A percentile compares a stretch with the other conserved stretches of the same genome.
These are phyloP conservation scores for Sistotremastrum niveocremeum DNA, from an alignment of 768 basidiomycete species.

Conservation along the genomic window DNA sequence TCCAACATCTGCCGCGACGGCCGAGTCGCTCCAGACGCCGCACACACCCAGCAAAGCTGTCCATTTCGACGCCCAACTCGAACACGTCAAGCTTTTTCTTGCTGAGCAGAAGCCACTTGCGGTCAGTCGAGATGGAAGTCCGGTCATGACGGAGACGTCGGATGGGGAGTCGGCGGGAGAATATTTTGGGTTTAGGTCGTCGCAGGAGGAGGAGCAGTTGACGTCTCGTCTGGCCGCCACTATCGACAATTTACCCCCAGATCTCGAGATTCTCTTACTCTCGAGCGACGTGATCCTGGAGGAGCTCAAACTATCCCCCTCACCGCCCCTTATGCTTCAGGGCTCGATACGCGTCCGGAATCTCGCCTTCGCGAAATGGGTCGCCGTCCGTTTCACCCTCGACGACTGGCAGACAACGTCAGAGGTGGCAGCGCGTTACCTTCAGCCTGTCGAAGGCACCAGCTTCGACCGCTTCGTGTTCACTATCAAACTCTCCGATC, in stretches of 20 bases:
- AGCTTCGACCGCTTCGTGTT: conserved; percentile 66
- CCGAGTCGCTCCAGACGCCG: conserved; percentile 73
- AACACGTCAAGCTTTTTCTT: conserved; percentile 89
- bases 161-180: background rate
- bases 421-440: conserved; percentile 73
- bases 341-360: conserved; percentile 75
- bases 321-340: conserved; percentile 41
- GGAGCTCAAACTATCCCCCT: conserved; percentile 31
- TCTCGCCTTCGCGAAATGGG: conserved; percentile 74
- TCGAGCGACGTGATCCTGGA: conserved; percentile 37
- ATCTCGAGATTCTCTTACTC: too few species aligned
- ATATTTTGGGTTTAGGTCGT: background rate
- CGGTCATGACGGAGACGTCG: conserved; percentile 37
- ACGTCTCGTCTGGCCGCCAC: too few species aligned
- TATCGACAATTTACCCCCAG: too few species aligned
- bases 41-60: conserved; percentile 61
- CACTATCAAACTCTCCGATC: conserved; percentile 61
- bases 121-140: conserved; percentile 83
- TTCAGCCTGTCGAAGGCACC: conserved; percentile 26
- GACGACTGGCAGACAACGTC: conserved; percentile 94
- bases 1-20: conserved; percentile 13
- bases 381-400: conserved; percentile 84
- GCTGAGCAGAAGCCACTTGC: conserved; percentile 92
- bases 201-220: too few species aligned
- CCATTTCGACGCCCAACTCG: conserved; percentile 84